Evolutionary conservation across 139 green algal genomes (phyloP).

Genomic region (Gonium pectorale): DNA sequence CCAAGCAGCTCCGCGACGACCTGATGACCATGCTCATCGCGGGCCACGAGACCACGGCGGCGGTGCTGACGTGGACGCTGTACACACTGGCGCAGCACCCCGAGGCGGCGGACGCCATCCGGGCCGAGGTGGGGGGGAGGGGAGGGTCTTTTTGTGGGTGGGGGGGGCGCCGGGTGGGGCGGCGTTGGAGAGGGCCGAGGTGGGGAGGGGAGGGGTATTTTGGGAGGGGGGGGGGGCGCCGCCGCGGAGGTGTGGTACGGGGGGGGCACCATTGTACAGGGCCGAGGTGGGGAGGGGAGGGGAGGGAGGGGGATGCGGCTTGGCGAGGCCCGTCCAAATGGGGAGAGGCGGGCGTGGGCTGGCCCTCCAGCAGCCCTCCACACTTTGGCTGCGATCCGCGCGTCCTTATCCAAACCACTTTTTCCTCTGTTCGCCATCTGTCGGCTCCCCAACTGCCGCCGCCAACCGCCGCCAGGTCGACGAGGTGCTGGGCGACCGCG

Average conservation of each 20-base stretch:
- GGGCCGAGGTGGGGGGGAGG: neutral
- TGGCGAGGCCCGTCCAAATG: too few relatives aligned
- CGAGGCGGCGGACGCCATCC: neutral
- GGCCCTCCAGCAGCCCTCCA: too few relatives aligned
- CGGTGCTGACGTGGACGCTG: constrained; percentile 96
- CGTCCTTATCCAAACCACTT: too few relatives aligned
- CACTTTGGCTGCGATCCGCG: too few relatives aligned
- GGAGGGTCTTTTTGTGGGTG: too few relatives aligned
- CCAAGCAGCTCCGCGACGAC: constrained; percentile 97
- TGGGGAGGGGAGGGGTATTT: neutral
- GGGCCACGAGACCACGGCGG: constrained; percentile 96
- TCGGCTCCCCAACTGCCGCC: too few relatives aligned
- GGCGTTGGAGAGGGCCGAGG: too few relatives aligned
- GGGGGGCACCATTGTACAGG: neutral
- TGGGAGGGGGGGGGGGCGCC: too few relatives aligned
- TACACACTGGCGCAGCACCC: constrained; percentile 76
- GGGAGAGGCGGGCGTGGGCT: too few relatives aligned
- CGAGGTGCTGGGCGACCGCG: constrained; percentile 76
- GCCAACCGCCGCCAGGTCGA: constrained; percentile 74
- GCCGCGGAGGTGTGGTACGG: neutral
- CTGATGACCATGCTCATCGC: constrained; percentile 99
- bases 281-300: neutral
- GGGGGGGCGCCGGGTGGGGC: neutral
- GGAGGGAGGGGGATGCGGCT: neutral
- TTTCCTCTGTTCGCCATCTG: too few relatives aligned